phyloP scores from a whole-genome alignment of 768 basidiomycete species.

The Gyrodon lividus region DNA sequence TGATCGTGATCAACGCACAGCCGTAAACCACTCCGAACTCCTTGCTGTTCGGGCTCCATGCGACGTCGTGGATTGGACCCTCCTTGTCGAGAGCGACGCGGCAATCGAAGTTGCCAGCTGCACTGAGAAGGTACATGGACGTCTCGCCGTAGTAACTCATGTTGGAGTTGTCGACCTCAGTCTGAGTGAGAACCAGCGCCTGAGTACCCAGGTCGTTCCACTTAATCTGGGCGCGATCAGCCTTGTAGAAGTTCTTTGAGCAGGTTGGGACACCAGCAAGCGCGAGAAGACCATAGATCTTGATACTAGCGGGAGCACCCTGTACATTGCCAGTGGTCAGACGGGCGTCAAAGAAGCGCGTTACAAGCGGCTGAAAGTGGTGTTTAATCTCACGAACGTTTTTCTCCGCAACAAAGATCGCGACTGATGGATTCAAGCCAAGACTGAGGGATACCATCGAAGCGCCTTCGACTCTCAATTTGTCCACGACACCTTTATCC shows the following conservation, averaged over 20 bases:
- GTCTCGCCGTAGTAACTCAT: constrained; percentile 99
- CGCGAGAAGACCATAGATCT: constrained; percentile 72
- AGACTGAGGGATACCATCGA: constrained; percentile 75
- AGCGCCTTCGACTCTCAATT: constrained; percentile 82
- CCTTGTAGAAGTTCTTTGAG: constrained; percentile 94
- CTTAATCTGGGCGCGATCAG: constrained; percentile 89
- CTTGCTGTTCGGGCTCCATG: constrained; percentile 95
- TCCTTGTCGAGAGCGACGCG: constrained; percentile 90
- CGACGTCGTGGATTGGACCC: constrained; percentile 94
- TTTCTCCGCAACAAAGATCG: constrained; percentile 91
- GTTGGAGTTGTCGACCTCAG: constrained; percentile 95
- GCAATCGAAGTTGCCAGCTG: constrained; percentile 92
- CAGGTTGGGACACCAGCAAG: constrained; percentile 68
- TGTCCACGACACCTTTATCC: constrained; percentile 76
- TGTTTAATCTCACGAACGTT: constrained; percentile 53
- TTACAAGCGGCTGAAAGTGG: background rate
- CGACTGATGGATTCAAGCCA: constrained; percentile 84
- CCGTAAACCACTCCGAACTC: constrained; percentile 97
- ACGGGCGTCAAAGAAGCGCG: background rate
- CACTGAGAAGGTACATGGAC: constrained; percentile 87
- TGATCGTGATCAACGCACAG: constrained; percentile 57
- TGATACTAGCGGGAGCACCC: constrained; percentile 87
- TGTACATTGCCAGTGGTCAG: constrained; percentile 25
- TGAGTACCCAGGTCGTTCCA: constrained; percentile 96
- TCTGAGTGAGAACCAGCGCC: constrained; percentile 88